These are phyloP conservation scores for Russula olivacea DNA, from an alignment of 768 basidiomycete genomes.

Conservation along the genomic window DNA sequence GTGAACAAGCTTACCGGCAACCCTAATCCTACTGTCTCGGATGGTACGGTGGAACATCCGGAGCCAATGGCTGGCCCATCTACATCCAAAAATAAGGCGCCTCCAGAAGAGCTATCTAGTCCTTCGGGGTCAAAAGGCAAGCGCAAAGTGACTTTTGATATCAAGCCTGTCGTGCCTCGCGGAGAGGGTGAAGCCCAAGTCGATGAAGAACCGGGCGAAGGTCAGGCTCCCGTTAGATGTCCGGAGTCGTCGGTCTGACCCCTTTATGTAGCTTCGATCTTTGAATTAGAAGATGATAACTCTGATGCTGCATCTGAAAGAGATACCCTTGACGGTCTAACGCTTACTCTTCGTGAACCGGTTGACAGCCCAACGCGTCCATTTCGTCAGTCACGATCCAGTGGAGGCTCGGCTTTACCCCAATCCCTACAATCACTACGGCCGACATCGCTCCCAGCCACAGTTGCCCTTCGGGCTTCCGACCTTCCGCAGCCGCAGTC, in stretches of 20 bases:
- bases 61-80: conserved; percentile 10
- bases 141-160: conserved; percentile 69
- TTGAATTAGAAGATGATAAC: conserved; percentile 59
- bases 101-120: conserved; percentile 14
- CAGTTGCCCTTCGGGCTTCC: conserved; percentile 47
- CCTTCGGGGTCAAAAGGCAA: conserved; percentile 42
- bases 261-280: conserved; percentile 52
- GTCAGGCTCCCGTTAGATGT: conserved; percentile 22
- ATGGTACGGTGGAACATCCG: not conserved
- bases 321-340: conserved; percentile 29
- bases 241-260: conserved; percentile 9
- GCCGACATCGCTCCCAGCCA: conserved; percentile 62
- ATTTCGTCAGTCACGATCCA: conserved; percentile 28
- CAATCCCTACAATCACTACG: conserved; percentile 55
- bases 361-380: conserved; percentile 28
- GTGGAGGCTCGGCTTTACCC: conserved; percentile 40
- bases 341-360: conserved; percentile 35
- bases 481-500: conserved; percentile 7
- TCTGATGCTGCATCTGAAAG: conserved; percentile 31
- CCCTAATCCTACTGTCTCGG: not conserved
- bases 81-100: conserved; percentile 8
- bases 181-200: conserved; percentile 28
- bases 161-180: conserved; percentile 48
- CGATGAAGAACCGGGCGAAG: conserved; percentile 34
- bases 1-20: conserved; percentile 19